Percentiles rank a stretch among this genome's conserved stretches.
Evolutionary conservation across 2,329 filamentous ascomycete species (phyloP).

Genomic region (Simplicillium sp.): DNA sequence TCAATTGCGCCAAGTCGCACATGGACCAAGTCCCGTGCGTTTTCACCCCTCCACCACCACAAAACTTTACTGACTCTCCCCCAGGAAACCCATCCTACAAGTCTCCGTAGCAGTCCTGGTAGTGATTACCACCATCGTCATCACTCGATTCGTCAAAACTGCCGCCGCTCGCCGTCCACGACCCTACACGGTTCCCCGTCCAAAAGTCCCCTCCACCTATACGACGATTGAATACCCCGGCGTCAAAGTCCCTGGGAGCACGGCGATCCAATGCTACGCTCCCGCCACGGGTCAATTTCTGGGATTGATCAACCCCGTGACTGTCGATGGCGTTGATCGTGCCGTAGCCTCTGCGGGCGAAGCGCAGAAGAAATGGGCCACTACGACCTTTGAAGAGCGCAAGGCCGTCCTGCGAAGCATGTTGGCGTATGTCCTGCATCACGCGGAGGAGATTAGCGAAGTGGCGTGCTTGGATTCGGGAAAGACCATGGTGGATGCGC

Average conservation of each 20-base stretch:
- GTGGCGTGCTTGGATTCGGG: slow-evolving; percentile 87
- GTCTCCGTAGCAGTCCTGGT: slow-evolving; percentile 15
- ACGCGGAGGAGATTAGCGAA: slow-evolving; percentile 78
- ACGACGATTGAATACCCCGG: slow-evolving; percentile 48
- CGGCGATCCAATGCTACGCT: slow-evolving; percentile 73
- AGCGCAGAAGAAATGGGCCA: slow-evolving; percentile 70
- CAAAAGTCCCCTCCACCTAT: slow-evolving; percentile 49
- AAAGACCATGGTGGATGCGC: slow-evolving; percentile 92
- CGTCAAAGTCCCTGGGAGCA: slow-evolving; percentile 56
- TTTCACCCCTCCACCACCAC: background rate
- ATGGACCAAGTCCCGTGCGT: slow-evolving; percentile 4
- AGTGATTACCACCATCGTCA: slow-evolving; percentile 18
- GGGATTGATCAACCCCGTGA: slow-evolving; percentile 68
- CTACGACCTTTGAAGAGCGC: slow-evolving; percentile 68
- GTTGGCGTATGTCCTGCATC: slow-evolving; percentile 73
- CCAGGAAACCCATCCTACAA: slow-evolving; percentile 18
- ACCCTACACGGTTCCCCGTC: slow-evolving; percentile 50
- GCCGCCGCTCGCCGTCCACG: slow-evolving; percentile 32
- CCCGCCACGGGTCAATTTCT: slow-evolving; percentile 83
- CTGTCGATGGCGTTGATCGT: slow-evolving; percentile 67
- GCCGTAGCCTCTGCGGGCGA: slow-evolving; percentile 62
- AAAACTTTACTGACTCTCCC: background rate
- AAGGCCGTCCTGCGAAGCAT: slow-evolving; percentile 72
- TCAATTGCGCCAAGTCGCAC: slow-evolving; percentile 3
- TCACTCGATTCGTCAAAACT: slow-evolving; percentile 17